Evolutionary conservation across 495 filamentous ascomycete species (phyloP), one percentile per base, ranked within the genome.

Genomic region (Chaetomidium leptoderma): DNA sequence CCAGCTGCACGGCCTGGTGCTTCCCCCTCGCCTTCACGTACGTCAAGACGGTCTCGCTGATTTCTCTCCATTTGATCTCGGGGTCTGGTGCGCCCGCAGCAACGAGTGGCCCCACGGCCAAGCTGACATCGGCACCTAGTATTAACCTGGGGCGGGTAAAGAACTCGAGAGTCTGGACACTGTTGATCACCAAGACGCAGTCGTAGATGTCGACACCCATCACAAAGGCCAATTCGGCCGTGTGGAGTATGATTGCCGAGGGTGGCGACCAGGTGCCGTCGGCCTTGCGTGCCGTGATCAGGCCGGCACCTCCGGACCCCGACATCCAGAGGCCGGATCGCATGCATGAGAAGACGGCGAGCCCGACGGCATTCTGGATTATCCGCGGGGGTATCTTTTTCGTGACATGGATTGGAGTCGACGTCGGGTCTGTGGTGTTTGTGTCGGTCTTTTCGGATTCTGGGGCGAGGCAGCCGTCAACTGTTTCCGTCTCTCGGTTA

Each of bases 301-400:
- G 78, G 44, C 91, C 91, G 62, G 88, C 90, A 11, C 88, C 88
- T 29, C 91, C 90, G 7, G 91, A 91, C 30, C 91, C 91, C 53
- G 89, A 90, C 36, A 92, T 76, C 91, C 91, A 96, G 17, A 96
- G 79, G 33, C 91, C 91, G 17, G 90, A 90, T 49, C 91, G 86
- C 89, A 96, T 92, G 21, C 89, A 92, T 0, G 91, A 95, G 75
- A 96, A 96, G 60, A 96, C 86, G 26, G 89, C 90, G 35, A 96
- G 72, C 13, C 90, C 91, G 65, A 92, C 89, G 11, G 91, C 91
- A 71, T 88, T 85, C 64, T 86, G 81, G 54, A 96, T 87, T 44
- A 95, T 89, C 66, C 87, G 74, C 30, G 83, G 72, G 0, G 91
- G 91, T 26, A 96, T 95, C 74, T 91, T 91, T 72, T 92, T 87